Evolutionary conservation across 1,139 yeast genomes (phyloP).

Genomic region (Yamadazyma sp.): DNA sequence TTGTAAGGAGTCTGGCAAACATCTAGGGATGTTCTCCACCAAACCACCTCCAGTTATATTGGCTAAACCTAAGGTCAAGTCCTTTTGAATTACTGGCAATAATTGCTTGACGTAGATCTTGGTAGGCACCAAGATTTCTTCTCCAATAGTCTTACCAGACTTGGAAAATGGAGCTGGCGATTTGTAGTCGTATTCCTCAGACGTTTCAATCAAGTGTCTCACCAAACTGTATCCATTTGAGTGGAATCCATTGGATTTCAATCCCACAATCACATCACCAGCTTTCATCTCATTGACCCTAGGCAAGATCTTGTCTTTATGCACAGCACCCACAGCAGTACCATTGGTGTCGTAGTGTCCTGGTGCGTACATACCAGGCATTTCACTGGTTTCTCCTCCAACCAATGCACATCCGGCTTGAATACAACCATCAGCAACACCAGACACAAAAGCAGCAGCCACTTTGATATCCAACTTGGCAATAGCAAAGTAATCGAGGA

Average conservation of each 20-base stretch:
- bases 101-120: constrained; percentile 92
- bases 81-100: constrained; percentile 68
- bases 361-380: constrained; percentile 97
- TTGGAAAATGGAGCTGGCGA: constrained; percentile 85
- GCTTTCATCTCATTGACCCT: constrained; percentile 59
- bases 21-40: constrained; percentile 94
- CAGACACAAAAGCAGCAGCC: constrained; percentile 87
- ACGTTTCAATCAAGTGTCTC: constrained; percentile 86
- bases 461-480: constrained; percentile 83
- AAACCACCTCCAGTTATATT: constrained; percentile 99
- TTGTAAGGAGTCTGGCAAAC: constrained; percentile 75
- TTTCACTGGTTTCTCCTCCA: constrained; percentile 99
- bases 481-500: constrained; percentile 94
- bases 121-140: constrained; percentile 85
- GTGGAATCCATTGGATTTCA: constrained; percentile 90
- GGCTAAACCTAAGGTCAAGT: constrained; percentile 80
- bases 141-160: constrained; percentile 71
- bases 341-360: constrained; percentile 98
- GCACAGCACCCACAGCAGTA: constrained; percentile 99
- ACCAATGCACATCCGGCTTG: constrained; percentile 96
- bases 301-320: constrained; percentile 74
- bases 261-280: constrained; percentile 84
- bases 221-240: constrained; percentile 96
- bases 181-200: constrained; percentile 64
- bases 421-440: constrained; percentile 96